Conservation (phyloP, 1,139 yeast genomes). For the Petasospora fabianii region DNA sequence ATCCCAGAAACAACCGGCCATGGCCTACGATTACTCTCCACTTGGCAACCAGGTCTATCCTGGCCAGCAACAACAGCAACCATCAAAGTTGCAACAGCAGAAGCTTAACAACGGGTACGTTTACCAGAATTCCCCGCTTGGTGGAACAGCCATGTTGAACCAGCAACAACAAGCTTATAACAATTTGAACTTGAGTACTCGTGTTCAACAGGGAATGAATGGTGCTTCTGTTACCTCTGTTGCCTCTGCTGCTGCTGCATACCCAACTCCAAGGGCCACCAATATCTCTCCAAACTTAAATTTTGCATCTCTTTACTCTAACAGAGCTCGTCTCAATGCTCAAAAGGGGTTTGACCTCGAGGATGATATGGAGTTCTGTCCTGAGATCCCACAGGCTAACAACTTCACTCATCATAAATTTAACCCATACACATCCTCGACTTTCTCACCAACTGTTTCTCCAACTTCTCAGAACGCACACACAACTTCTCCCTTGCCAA, state of each 20-base stretch:
- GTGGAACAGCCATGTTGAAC: slow-evolving; percentile 13
- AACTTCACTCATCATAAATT: slow-evolving; percentile 36
- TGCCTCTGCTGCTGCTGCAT: no score
- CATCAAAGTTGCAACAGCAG: slow-evolving; percentile 5
- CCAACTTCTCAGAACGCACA: slow-evolving; percentile 22
- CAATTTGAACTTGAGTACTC: slow-evolving; percentile 23
- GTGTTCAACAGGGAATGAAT: slow-evolving; percentile 7
- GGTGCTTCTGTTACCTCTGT: no score
- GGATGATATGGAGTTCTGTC: slow-evolving; percentile 66
- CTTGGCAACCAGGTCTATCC: slow-evolving; percentile 6
- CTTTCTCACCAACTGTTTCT: slow-evolving; percentile 45
- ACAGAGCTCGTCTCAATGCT: slow-evolving; percentile 26
- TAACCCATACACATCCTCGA: slow-evolving; percentile 57
- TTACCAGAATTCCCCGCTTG: slow-evolving; percentile 19
- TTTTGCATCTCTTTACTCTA: slow-evolving; percentile 25
- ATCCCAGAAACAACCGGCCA: slow-evolving; percentile 8
- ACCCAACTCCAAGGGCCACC: slow-evolving; percentile 14
- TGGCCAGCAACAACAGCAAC: slow-evolving; percentile 9
- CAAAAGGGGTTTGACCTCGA: slow-evolving; percentile 62
- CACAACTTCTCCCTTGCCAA: slow-evolving; percentile 26
- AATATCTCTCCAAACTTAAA: slow-evolving; percentile 23
- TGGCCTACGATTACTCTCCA: slow-evolving; percentile 11
- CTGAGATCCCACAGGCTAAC: slow-evolving; percentile 38
- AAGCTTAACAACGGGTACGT: slow-evolving; percentile 12
- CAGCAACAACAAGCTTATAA: slow-evolving; percentile 20